A percentile compares a stretch with the other conserved stretches of the same genome.
phyloP scores from a whole-genome alignment of 345 rosid species.

The Arabis alpina region DNA sequence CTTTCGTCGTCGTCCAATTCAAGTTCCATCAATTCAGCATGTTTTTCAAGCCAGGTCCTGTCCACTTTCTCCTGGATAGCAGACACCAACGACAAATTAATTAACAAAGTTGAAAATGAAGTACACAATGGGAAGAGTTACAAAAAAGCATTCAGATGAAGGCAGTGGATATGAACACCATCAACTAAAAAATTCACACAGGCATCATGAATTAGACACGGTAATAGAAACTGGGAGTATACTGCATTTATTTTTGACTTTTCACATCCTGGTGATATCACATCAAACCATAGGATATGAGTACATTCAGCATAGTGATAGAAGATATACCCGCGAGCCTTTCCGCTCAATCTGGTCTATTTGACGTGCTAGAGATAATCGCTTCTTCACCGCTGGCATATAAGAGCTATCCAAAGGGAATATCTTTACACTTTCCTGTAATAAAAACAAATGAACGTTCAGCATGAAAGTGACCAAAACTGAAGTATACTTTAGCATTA shows the following conservation, averaged over 20 bases:
- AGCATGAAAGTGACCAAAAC: conserved; percentile 32
- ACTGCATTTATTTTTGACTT: neutral
- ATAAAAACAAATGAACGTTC: conserved; percentile 35
- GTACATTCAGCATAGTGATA: conserved; percentile 19
- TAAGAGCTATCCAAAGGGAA: conserved; percentile 89
- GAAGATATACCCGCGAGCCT: conserved; percentile 71
- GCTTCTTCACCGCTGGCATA: conserved; percentile 84
- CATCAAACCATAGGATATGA: neutral
- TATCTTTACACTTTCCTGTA: conserved; percentile 75
- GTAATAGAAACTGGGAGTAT: conserved; percentile 6
- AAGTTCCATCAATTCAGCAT: conserved; percentile 78
- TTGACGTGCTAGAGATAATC: conserved; percentile 90
- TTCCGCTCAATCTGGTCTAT: conserved; percentile 75
- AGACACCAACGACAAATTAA: conserved; percentile 19
- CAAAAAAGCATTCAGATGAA: conserved; percentile 5
- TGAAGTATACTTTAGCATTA: neutral
- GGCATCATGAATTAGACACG: neutral
- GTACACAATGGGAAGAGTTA: neutral
- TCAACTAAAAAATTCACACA: neutral
- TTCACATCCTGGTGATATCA: conserved; percentile 3
- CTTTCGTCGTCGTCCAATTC: conserved; percentile 74
- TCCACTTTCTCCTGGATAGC: conserved; percentile 71
- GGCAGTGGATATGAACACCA: conserved; percentile 9
- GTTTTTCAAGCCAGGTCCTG: conserved; percentile 80
- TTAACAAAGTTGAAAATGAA: conserved; percentile 7